Evolutionary conservation across 2,329 filamentous ascomycete species (phyloP).

Genomic region (Thyridium curvatum): DNA sequence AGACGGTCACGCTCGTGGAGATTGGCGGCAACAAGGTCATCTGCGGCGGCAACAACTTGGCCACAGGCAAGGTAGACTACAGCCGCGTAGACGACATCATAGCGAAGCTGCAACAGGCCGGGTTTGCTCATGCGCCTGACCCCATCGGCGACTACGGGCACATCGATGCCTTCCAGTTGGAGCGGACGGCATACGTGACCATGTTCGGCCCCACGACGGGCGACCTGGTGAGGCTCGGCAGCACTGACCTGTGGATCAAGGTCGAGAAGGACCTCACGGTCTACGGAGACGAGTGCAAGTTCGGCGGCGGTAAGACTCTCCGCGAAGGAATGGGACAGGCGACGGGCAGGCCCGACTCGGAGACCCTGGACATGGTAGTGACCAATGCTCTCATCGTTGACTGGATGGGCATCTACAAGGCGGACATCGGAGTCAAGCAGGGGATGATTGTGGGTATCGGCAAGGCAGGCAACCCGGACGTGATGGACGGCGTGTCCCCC

Average conservation of each 20-base stretch:
- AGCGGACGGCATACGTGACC: constrained; percentile 68
- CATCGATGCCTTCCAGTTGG: constrained; percentile 63
- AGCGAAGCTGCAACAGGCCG: constrained; percentile 58
- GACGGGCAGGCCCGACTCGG: constrained; percentile 63
- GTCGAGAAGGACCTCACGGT: constrained; percentile 80
- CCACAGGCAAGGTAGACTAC: constrained; percentile 63
- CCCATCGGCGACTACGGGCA: constrained; percentile 43
- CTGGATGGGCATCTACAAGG: constrained; percentile 91
- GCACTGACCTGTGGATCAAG: constrained; percentile 83
- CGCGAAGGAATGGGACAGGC: constrained; percentile 96
- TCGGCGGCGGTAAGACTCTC: constrained; percentile 89
- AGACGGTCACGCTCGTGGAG: constrained; percentile 83
- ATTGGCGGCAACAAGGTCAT: constrained; percentile 79
- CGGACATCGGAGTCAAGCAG: constrained; percentile 88
- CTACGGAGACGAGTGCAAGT: constrained; percentile 92
- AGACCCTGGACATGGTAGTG: constrained; percentile 77
- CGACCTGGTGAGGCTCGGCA: constrained; percentile 74
- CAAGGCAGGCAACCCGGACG: constrained; percentile 94
- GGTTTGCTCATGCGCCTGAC: constrained; percentile 72
- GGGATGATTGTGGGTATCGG: constrained; percentile 84
- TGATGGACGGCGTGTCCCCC: constrained; percentile 81
- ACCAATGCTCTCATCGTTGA: constrained; percentile 88
- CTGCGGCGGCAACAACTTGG: constrained; percentile 75
- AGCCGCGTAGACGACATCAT: constrained; percentile 60
- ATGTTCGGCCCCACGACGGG: constrained; percentile 95